Base-by-base conservation (phyloP, 345 rosid species). In the Clarkia xantiana region DNA sequence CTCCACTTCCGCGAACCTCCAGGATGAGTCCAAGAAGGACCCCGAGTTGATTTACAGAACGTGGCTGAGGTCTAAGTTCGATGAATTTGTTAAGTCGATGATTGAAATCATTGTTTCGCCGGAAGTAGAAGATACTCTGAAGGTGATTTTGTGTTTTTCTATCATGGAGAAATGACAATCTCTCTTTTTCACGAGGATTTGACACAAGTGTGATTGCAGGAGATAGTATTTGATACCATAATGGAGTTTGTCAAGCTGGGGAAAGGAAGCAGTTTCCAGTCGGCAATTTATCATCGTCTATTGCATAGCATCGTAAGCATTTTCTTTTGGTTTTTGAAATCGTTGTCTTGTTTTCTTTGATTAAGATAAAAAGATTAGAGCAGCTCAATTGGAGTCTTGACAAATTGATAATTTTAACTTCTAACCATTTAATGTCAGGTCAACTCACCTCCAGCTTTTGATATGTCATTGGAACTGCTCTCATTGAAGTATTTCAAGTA, bases 41-140 rank as follows among this genome's bases (percentile, higher is more conserved):
- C 82, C 82, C 12, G 81, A 79, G 55, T 49, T 60, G 40, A 67
- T 83, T 38, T 86, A 83, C 59, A 62, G 53, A 56, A 71, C 79
- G 11, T 91, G 98, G 96, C 84, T 86, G 34, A 78, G 94, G 60
- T 76, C 86, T 22, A 83, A 81, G 61, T 81, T 81, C 44, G 86
- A 91, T 19, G 83, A 79, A 67, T 67, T 91, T 58, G 69, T 86
- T 1, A 66, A 49, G 48, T 74, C 65, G 58, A 61, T 91, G 2
- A 19, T 81, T 45, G 69, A 60, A 44, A 68, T 86, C 49, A 63
- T 72, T 7, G 41, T 75, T 17, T 72, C 84, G 1, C 44, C 70
- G 42, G 56, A 67, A 2, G 47, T 86, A 10, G 81, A 82, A 34
- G 88, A 73, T 13, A 51, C 76, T 22, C 60, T 88, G 51, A 73